Evolutionary conservation across 352 stramenopile genomes (phyloP).

Genomic region (Hyaloperonospora brassicae): DNA sequence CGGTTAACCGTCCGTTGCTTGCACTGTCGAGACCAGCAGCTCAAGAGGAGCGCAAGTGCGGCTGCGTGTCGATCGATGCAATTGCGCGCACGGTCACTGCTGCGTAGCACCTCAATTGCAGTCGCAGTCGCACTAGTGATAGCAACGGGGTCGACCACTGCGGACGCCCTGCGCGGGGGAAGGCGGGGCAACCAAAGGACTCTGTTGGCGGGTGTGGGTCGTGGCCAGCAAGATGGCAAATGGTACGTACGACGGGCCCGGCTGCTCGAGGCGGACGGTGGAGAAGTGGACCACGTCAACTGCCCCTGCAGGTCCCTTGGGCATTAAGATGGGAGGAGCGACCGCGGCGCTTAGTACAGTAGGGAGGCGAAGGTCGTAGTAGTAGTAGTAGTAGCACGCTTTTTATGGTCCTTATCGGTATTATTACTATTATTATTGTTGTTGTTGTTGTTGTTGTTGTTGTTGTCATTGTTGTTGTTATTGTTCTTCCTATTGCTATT

Average conservation of each 20-base stretch:
- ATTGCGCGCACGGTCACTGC: no score
- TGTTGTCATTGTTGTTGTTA: no score
- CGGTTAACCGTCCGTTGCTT: no score
- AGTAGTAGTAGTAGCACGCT: no score
- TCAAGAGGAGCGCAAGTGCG: slow-evolving; percentile 3
- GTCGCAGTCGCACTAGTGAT: no score
- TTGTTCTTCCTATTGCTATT: no score
- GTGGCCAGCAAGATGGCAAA: slow-evolving; percentile 42
- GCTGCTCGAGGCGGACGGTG: slow-evolving; percentile 4
- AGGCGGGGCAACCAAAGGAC: slow-evolving; percentile 10
- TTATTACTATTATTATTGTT: no score
- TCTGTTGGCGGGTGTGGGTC: slow-evolving; percentile 23
- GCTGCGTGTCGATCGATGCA: no score
- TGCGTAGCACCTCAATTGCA: no score
- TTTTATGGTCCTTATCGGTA: no score
- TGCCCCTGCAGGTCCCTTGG: slow-evolving; percentile 20
- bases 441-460: no score
- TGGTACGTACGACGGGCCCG: slow-evolving; percentile 22
- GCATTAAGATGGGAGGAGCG: slow-evolving; percentile 26
- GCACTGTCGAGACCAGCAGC: neutral
- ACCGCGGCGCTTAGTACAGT: slow-evolving; percentile 13
- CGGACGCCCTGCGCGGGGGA: slow-evolving; percentile 7
- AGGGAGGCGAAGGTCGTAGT: no score
- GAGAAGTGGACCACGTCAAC: slow-evolving; percentile 24
- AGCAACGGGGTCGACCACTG: slow-evolving; percentile 13